Base-by-base conservation (phyloP, 495 filamentous ascomycete species). In the Tetracladium marchalianum region DNA sequence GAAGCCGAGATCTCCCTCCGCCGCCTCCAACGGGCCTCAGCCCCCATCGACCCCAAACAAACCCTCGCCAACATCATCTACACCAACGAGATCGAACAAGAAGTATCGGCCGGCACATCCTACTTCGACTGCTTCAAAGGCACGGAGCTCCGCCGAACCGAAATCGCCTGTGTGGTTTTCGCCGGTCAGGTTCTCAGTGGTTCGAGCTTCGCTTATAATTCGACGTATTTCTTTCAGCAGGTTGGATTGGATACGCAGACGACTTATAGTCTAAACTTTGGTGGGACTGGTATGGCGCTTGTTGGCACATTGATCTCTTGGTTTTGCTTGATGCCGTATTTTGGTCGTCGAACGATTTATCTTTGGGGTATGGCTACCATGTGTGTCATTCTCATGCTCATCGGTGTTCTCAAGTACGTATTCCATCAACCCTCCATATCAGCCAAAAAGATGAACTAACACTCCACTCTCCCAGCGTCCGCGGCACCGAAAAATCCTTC, bases 171-270 rank as follows among this genome's bases (percentile, higher is more conserved):
- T 59, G 66, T 78, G 57, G 69, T 75, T 41, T 90, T 82, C 77
- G 67, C 76, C 8, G 82, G 84, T 19, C 85, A 88, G 60, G 78
- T 78, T 12, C 64, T 87, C 13, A 79, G 72, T 41, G 85, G 84
- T 11, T 81, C 79, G 46, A 71, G 75, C 0, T 75, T 89, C 58
- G 80, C 78, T 35, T 77, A 77, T 27, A 85, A 83, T 54, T 76
- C 72, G 8, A 78, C 80, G 17, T 82, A 83, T 50, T 84, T 87
- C 59, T 73, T 81, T 56, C 64, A 80, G 50, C 71, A 79, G 47
- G 82, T 82, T 3, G 85, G 84, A 3, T 67, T 87, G 11, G 56
- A 62, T 33, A 46, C 68, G 0, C 59, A 57, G 4, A 40, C 27
- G 7, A 24, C 48, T 16, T 61, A 36, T 37, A 46, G 86, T 80